These are phyloP conservation scores for Aquanectria penicillioides DNA, from an alignment of 2,329 filamentous ascomycete species.

Conservation along the genomic window DNA sequence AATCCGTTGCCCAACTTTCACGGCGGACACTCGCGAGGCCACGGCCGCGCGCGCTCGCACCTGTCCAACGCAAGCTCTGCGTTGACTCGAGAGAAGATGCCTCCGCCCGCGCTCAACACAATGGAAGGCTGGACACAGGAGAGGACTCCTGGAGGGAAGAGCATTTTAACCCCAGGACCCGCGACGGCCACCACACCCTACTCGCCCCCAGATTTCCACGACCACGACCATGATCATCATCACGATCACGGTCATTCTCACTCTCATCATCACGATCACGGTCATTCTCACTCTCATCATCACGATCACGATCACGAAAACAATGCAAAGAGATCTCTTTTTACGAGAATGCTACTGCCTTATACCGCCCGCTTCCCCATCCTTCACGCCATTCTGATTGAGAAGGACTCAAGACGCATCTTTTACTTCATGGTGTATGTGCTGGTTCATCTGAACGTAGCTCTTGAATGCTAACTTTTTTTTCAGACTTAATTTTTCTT, in stretches of 20 bases:
- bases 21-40: constrained; percentile 41
- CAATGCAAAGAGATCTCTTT: constrained; percentile 66
- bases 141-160: constrained; percentile 53
- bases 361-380: constrained; percentile 78
- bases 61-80: constrained; percentile 43
- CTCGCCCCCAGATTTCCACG: constrained; percentile 42
- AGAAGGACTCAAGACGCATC: constrained; percentile 93
- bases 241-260: constrained; percentile 37
- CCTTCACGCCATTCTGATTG: constrained; percentile 84
- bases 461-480: constrained; percentile 28
- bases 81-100: constrained; percentile 44
- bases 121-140: constrained; percentile 54
- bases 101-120: constrained; percentile 47
- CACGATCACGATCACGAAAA: constrained; percentile 50
- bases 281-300: constrained; percentile 46
- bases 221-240: constrained; percentile 40
- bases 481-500: constrained; percentile 85
- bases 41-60: constrained; percentile 44
- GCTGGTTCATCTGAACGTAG: background rate
- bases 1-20: constrained; percentile 4
- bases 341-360: constrained; percentile 79
- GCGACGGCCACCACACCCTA: constrained; percentile 43
- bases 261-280: constrained; percentile 41
- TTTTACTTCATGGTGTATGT: constrained; percentile 95
- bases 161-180: constrained; percentile 48